Percentiles rank a stretch among this genome's conserved stretches.
These are phyloP conservation scores for Nyctanthes arbortristis DNA, from an alignment of 257 asterid genomes.

Conservation along the genomic window DNA sequence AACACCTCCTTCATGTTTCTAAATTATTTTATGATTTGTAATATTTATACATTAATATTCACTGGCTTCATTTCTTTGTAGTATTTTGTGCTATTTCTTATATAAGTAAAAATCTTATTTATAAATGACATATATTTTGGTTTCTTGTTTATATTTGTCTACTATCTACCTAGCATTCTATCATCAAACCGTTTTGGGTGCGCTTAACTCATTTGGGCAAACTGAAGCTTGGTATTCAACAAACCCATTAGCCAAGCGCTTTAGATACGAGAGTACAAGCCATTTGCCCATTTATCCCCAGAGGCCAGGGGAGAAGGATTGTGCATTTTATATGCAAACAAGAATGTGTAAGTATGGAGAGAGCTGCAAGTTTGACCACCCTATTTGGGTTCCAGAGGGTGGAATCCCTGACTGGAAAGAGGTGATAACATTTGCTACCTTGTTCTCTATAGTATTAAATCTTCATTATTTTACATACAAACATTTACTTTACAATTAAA, in stretches of 20 bases:
- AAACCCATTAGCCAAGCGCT: slow-evolving; percentile 90
- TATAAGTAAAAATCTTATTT: slow-evolving; percentile 33
- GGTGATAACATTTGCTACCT: slow-evolving; percentile 75
- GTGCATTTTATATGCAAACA: slow-evolving; percentile 99
- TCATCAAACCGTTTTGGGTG: slow-evolving; percentile 82
- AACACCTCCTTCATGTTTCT: too few species aligned
- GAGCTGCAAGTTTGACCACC: slow-evolving; percentile 99
- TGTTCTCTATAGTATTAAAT: slow-evolving; percentile 33
- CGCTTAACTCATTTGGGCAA: slow-evolving; percentile 82
- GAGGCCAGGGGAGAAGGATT: slow-evolving; percentile 99
- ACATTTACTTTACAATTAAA: slow-evolving; percentile 24
- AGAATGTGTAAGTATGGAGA: slow-evolving; percentile 98
- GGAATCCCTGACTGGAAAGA: slow-evolving; percentile 99
- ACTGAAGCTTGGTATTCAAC: slow-evolving; percentile 93
- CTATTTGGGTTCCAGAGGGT: slow-evolving; percentile 99
- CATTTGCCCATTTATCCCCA: slow-evolving; percentile 95
- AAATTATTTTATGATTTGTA: background rate
- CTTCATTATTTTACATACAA: slow-evolving; percentile 27
- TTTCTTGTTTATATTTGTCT: slow-evolving; percentile 61
- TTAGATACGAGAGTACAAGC: slow-evolving; percentile 91
- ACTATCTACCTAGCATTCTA: slow-evolving; percentile 86
- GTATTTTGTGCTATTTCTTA: slow-evolving; percentile 2
- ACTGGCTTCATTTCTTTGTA: slow-evolving; percentile 23
- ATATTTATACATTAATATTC: background rate
- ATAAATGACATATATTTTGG: slow-evolving; percentile 39